Percentiles rank a stretch among this genome's conserved stretches.
These are phyloP conservation scores for Didymella arachidicola DNA, from an alignment of 2,329 filamentous ascomycete genomes.

Conservation along the genomic window DNA sequence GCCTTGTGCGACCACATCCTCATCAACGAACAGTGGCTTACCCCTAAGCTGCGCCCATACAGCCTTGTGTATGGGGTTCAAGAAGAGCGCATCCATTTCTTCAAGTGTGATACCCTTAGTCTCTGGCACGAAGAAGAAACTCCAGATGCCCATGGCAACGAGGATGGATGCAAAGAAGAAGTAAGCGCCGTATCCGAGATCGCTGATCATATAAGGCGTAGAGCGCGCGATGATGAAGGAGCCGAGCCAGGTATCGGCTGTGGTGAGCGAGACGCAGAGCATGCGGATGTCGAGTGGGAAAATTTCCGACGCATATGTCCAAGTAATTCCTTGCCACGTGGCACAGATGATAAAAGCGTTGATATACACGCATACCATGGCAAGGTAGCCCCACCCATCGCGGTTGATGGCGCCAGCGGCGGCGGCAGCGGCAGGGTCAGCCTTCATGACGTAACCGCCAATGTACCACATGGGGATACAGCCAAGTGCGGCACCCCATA, in stretches of 20 bases:
- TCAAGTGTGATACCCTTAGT: slow-evolving; percentile 44
- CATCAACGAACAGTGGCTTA: slow-evolving; percentile 28
- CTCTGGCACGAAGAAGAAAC: slow-evolving; percentile 45
- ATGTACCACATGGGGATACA: slow-evolving; percentile 61
- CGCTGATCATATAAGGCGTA: slow-evolving; percentile 51
- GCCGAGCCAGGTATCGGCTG: slow-evolving; percentile 51
- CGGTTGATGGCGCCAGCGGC: slow-evolving; percentile 53
- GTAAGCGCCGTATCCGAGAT: slow-evolving; percentile 50
- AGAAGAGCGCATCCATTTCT: slow-evolving; percentile 45
- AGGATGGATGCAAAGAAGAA: slow-evolving; percentile 50
- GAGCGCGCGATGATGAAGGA: slow-evolving; percentile 52
- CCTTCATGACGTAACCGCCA: slow-evolving; percentile 62
- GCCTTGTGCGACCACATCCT: slow-evolving; percentile 25
- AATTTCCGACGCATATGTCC: slow-evolving; percentile 60
- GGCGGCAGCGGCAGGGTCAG: slow-evolving; percentile 58
- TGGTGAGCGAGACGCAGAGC: slow-evolving; percentile 51
- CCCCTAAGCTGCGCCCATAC: slow-evolving; percentile 43
- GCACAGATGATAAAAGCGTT: slow-evolving; percentile 63
- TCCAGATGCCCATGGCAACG: slow-evolving; percentile 42
- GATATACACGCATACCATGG: slow-evolving; percentile 64
- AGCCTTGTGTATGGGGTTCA: slow-evolving; percentile 38
- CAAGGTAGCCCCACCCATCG: slow-evolving; percentile 59
- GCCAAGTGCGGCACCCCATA: slow-evolving; percentile 59
- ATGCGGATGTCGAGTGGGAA: slow-evolving; percentile 55
- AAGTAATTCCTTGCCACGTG: slow-evolving; percentile 54